These are phyloP conservation scores for Austroboletus niveus DNA, from an alignment of 1,284 basidiomycete genomes.

Conservation along the genomic window DNA sequence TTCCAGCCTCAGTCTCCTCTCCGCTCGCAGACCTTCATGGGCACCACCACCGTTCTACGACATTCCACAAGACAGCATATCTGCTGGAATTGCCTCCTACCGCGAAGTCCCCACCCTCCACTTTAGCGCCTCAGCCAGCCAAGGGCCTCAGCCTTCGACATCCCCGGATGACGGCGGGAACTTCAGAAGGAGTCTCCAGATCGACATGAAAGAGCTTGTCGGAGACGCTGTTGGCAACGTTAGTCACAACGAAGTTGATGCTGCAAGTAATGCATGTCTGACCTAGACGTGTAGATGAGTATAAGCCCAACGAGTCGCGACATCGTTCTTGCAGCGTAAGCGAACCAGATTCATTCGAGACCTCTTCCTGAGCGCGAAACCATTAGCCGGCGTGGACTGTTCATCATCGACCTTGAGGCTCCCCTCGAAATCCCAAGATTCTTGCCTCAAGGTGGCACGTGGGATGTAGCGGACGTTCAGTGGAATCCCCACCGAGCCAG, in stretches of 20 bases:
- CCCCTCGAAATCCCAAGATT: slow-evolving; percentile 88
- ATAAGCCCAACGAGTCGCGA: slow-evolving; percentile 79
- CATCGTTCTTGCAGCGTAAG: slow-evolving; percentile 77
- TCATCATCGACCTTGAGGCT: slow-evolving; percentile 91
- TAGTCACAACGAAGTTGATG: slow-evolving; percentile 27
- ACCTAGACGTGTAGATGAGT: slow-evolving; percentile 56
- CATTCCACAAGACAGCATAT: slow-evolving; percentile 24
- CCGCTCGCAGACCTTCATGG: slow-evolving; percentile 34
- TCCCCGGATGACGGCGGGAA: slow-evolving; percentile 56
- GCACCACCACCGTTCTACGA: slow-evolving; percentile 30
- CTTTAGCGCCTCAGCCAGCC: slow-evolving; percentile 11
- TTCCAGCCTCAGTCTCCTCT: slow-evolving; percentile 32
- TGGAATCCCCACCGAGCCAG: slow-evolving; percentile 92
- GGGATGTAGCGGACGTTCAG: slow-evolving; percentile 96
- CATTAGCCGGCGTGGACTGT: slow-evolving; percentile 84
- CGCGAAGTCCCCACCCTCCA: slow-evolving; percentile 30
- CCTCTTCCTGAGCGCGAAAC: slow-evolving; percentile 1
- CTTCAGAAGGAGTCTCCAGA: slow-evolving; percentile 57
- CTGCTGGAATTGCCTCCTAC: slow-evolving; percentile 26
- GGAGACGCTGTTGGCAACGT: slow-evolving; percentile 84
- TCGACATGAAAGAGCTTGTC: slow-evolving; percentile 74
- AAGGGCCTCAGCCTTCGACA: slow-evolving; percentile 25
- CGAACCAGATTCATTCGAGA: slow-evolving; percentile 1
- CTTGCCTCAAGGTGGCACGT: slow-evolving; percentile 92
- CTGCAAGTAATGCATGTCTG: background rate